Base-by-base conservation (phyloP, 2,329 filamentous ascomycete species). In the Cercospora beticola region DNA sequence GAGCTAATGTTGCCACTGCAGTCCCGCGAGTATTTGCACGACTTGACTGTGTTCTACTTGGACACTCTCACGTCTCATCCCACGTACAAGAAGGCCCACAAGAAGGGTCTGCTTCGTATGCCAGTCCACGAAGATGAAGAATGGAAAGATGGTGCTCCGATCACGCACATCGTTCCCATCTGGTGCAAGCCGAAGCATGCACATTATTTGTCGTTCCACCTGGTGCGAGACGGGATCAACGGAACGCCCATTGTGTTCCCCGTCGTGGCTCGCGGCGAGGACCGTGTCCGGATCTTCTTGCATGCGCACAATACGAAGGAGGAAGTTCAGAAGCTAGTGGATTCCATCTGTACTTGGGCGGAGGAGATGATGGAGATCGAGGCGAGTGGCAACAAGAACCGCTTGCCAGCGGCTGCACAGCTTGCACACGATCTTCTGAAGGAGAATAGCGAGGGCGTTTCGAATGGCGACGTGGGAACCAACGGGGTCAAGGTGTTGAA, bases 301-400 rank as follows among this genome's bases (percentile, higher is more conserved):
- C 61, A 63, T 31, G 61, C 61, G 18, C 26, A 33, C 12, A 63
- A 63, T 43, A 63, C 61, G 10, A 43, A 63, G 28, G 61, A 23
- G 36, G 31, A 63, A 23, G 61, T 63, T n/a, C 31, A 63, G 43
- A 23, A 52, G 14, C 36, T 63, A 28, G 61, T 43, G 18, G 46
- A 31, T 26, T 46, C 36, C 33, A 52, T 63, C 61, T 63, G 61
- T 49, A 23, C 21, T 46, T 63, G 61, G 61, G 61, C 61, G 36
- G 23, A 49, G 43, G 61, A 63, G 36, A 63, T 63, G 61, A 46
- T 63, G 23, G 36, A 49, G 4, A 46, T 63, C 28, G 61, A 63
- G 21, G 30, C 18, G 36, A 52, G 61, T 23, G 31, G 18, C 23
- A 52, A 49, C 28, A 23, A 23, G 18, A 43, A 23, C n/a, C 30